A percentile compares a stretch with the other conserved stretches of the same genome.
These are phyloP conservation scores for Fusarium ambrosium DNA, from an alignment of 2,329 filamentous ascomycete species.

Conservation along the genomic window DNA sequence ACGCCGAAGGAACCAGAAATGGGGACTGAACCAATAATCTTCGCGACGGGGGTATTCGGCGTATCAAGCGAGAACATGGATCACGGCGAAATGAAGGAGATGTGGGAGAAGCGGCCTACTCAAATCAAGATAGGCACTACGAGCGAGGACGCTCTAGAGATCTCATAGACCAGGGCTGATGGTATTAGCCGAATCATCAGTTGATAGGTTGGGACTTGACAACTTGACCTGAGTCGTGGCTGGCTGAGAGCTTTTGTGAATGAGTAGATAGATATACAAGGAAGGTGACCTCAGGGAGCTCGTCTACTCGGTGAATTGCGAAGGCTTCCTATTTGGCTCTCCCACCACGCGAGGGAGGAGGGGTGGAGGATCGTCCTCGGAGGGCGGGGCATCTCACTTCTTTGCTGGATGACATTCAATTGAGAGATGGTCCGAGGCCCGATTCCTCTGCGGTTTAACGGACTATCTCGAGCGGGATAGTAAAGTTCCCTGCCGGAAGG, in stretches of 20 bases:
- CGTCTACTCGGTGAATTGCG: too few species aligned
- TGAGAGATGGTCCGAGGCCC: background rate
- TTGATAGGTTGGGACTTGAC: background rate
- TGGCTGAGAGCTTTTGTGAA: too few species aligned
- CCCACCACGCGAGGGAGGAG: background rate
- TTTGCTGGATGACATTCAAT: background rate
- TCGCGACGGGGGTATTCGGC: constrained; percentile 1
- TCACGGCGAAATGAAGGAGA: background rate
- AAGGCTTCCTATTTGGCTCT: background rate
- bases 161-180: background rate
- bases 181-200: background rate
- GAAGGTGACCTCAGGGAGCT: accelerated
- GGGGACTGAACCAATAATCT: background rate
- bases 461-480: background rate
- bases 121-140: background rate
- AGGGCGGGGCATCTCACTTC: background rate
- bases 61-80: background rate
- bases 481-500: background rate
- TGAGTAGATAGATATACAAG: too few species aligned
- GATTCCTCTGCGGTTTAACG: background rate
- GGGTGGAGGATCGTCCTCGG: background rate
- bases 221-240: background rate
- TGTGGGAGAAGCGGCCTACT: constrained; percentile 6
- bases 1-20: background rate
- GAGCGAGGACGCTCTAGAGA: background rate